A percentile compares a stretch with the other conserved stretches of the same genome.
phyloP scores from a whole-genome alignment of 2,329 filamentous ascomycete species.

The Aspergillus quadricinctus region DNA sequence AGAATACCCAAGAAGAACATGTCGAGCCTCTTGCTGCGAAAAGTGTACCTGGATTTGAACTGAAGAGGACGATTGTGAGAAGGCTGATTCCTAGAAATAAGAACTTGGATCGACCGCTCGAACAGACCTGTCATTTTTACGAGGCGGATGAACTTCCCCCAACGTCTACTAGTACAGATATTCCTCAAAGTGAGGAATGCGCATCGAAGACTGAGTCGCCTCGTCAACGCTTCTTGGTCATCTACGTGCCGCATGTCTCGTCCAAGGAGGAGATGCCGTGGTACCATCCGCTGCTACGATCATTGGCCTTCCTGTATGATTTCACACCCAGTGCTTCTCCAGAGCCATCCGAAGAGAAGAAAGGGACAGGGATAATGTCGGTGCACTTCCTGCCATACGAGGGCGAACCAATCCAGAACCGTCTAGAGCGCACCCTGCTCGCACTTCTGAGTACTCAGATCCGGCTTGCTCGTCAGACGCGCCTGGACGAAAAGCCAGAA shows the following conservation, averaged over 20 bases:
- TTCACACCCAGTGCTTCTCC: slow-evolving; percentile 9
- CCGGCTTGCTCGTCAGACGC: slow-evolving; percentile 27
- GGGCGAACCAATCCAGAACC: slow-evolving; percentile 31
- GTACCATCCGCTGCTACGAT: slow-evolving; percentile 76
- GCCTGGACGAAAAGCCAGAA: slow-evolving; percentile 12
- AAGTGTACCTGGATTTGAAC: slow-evolving; percentile 28
- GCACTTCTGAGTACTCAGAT: slow-evolving; percentile 35
- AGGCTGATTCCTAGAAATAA: slow-evolving; percentile 78
- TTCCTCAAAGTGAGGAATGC: slow-evolving; percentile 10
- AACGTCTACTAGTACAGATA: not conserved
- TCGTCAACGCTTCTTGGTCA: slow-evolving; percentile 48
- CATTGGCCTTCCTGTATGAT: slow-evolving; percentile 71
- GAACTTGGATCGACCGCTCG: slow-evolving; percentile 65
- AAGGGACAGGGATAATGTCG: slow-evolving; percentile 39
- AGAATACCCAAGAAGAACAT: not conserved
- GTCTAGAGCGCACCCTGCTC: slow-evolving; percentile 37
- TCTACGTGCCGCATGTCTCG: slow-evolving; percentile 73
- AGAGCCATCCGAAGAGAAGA: slow-evolving; percentile 24
- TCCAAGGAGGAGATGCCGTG: slow-evolving; percentile 66
- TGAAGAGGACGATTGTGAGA: slow-evolving; percentile 65
- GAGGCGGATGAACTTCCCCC: slow-evolving; percentile 2
- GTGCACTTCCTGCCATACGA: slow-evolving; percentile 51
- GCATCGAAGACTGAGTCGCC: slow-evolving; percentile 12
- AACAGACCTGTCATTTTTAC: slow-evolving; percentile 80
- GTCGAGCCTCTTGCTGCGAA: slow-evolving; percentile 18